Base-by-base conservation (phyloP, 2,329 filamentous ascomycete genomes). In the Cladosporium oxysporum region DNA sequence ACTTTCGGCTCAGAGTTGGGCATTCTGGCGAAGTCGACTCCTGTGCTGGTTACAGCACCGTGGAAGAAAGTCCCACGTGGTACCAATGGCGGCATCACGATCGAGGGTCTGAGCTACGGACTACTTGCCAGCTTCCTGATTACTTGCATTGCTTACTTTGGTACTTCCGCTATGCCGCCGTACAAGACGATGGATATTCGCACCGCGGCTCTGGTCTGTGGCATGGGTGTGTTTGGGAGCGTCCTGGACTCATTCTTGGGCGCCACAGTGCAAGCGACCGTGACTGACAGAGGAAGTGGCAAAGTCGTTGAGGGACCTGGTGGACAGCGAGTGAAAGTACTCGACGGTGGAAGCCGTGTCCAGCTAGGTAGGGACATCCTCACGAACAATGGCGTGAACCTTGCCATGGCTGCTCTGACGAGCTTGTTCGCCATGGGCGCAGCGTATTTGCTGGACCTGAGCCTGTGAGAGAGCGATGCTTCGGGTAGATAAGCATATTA, bases 1-100 rank as follows among this genome's bases (percentile, higher is more conserved):
- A 99, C 95, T 0, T 95, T 97, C 77, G 93, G 91, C 66, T 97
- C 93, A 12, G 95, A 99, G 81, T 88, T 99, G 23, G 95, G 95
- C 16, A 99, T 99, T 65, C 83, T 99, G 14, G 90, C 93, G 7
- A 87, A 84, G 66, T 85, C 85, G 28, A 82, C 87, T 53, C 95
- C 95, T 10, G 88, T 93, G 41, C 86, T 99, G 44, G 94, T 99
- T 75, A 97, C 92, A 4, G 93, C 91, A 16, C 87, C 85, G 18
- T 84, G 95, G 73, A 89, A 91, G 66, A 85, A 87, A 69, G 95
- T 98, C 0, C 93, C 95, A 0, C 90, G 87, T 1, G 95, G 95
- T 59, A 98, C 95, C 50, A 99, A 99, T 75, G 95, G 95, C 35
- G 95, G 94, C 18, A 91, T 99, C 10, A 96, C 92, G 0, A 71